Base-by-base conservation (phyloP, 805 yeast genomes). In the Yamadazyma insecticola region DNA sequence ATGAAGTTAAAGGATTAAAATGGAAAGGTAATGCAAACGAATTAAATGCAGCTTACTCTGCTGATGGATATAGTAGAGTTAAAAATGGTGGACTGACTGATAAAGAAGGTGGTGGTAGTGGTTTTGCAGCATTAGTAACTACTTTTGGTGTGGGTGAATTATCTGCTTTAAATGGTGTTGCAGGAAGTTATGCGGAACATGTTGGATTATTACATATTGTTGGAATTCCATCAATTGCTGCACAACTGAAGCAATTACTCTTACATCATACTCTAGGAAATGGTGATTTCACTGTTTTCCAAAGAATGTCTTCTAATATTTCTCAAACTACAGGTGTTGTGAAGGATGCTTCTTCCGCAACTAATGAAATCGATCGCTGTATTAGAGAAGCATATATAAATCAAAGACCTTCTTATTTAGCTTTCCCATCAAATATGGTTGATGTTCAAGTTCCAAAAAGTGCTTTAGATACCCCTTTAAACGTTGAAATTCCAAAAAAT, bases 21-120 rank as follows among this genome's bases (percentile, higher is more conserved):
- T 85, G 95, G 95, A 88, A 85, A 30, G 95, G 95, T 50, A 84
- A 85, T 58, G 84, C 92, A 55, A 85, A 86, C 62, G 95, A 85
- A 66, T 72, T 85, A 64, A 86, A 86, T 57, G 92, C 95, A 26
- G 84, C 92, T 24, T 82, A 81, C 47, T 83, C 94, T 32, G 88
- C 92, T 27, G 95, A 85, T 59, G 95, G 95, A 43, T 85, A 85
- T 65, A 78, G 90, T 32, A 68, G 95, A 57, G 69, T 85, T 48
- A 84, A 82, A 61, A 81, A 89, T 37, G 45, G 41, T 4, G 27
- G 28, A 16, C 29, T 29, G 29, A 28, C 30, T 8, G 28, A 19
- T 12, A 14, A 24, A 6, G 21, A 32, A 13, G 10, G 4, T 4
- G 38, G 32, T 13, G 41, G 41, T 7, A 32, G 36, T 28, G 45